Conservation (phyloP, 2,329 filamentous ascomycete species). For the Monosporascus ibericus region DNA sequence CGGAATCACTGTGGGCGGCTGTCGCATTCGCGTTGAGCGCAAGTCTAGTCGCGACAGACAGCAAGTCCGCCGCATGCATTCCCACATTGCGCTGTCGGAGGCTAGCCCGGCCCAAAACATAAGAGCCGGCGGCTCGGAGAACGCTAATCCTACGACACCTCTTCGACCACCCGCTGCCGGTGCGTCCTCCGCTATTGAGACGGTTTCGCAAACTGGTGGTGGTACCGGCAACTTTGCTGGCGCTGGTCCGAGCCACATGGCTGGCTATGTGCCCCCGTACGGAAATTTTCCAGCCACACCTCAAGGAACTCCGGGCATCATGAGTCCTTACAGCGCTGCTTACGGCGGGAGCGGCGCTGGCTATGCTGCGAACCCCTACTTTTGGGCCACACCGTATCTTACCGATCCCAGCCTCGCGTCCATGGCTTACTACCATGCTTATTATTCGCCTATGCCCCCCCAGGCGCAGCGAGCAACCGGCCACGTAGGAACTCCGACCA, state of each 20-base stretch:
- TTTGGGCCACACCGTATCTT: slow-evolving; percentile 22
- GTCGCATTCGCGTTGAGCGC: slow-evolving; percentile 31
- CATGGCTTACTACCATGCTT: slow-evolving; percentile 6
- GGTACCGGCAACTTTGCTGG: neutral
- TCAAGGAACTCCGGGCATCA: slow-evolving; percentile 9
- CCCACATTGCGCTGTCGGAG: neutral
- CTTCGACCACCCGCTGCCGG: neutral
- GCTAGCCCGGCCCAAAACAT: neutral
- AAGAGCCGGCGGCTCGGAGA: neutral
- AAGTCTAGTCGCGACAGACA: slow-evolving; percentile 21
- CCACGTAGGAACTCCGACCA: neutral
- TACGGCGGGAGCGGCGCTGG: slow-evolving; percentile 1
- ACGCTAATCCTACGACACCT: neutral
- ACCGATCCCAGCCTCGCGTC: slow-evolving; percentile 14
- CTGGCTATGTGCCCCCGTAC: slow-evolving; percentile 5
- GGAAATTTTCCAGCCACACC: slow-evolving; percentile 9
- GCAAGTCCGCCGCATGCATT: slow-evolving; percentile 1
- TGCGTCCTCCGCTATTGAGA: neutral
- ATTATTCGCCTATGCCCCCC: slow-evolving; percentile 1
- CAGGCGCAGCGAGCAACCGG: neutral
- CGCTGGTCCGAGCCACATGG: neutral
- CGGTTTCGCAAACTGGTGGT: neutral
- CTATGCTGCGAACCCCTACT: slow-evolving; percentile 10
- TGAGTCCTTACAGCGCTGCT: slow-evolving; percentile 9
- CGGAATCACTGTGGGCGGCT: slow-evolving; percentile 24